Evolutionary conservation across 148 eudicot species (phyloP).

Genomic region (Camellia granthamiana): DNA sequence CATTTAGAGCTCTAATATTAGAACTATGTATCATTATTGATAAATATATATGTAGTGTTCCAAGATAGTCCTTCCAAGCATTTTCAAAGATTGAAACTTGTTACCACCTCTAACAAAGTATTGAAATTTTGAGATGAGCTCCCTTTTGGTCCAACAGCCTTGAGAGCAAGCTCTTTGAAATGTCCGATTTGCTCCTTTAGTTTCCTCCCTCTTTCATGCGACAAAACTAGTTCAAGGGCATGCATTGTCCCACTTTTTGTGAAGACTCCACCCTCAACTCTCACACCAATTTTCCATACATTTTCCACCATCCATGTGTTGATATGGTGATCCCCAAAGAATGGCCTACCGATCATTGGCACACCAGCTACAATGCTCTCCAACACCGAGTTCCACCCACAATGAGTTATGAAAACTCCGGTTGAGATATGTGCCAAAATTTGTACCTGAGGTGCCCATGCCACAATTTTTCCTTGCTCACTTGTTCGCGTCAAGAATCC

Average conservation of each 20-base stretch:
- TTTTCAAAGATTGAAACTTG: background rate
- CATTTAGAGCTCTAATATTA: too few relatives aligned
- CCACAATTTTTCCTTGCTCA: constrained; percentile 37
- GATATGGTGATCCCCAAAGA: constrained; percentile 56
- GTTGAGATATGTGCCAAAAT: constrained; percentile 34
- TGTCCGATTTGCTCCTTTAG: constrained; percentile 19
- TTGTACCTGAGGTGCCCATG: constrained; percentile 72
- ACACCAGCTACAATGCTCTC: constrained; percentile 58
- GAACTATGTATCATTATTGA: too few relatives aligned
- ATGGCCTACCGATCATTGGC: constrained; percentile 63
- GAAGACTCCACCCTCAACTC: constrained; percentile 39
- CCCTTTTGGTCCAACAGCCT: constrained; percentile 26
- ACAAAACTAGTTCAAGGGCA: constrained; percentile 33
- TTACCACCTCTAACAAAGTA: constrained; percentile 16
- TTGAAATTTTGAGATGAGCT: constrained; percentile 29
- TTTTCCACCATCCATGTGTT: constrained; percentile 43
- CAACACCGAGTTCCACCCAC: constrained; percentile 70
- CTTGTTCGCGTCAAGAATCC: constrained; percentile 32
- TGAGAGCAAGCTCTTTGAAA: constrained; percentile 29
- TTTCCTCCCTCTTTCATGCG: constrained; percentile 27
- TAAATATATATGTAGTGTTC: too few relatives aligned
- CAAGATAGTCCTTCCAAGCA: background rate
- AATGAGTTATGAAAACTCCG: constrained; percentile 59
- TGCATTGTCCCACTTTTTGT: constrained; percentile 16
- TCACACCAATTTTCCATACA: constrained; percentile 39